phyloP scores from a whole-genome alignment of 768 basidiomycete genomes.

The Naganishia onofrii region DNA sequence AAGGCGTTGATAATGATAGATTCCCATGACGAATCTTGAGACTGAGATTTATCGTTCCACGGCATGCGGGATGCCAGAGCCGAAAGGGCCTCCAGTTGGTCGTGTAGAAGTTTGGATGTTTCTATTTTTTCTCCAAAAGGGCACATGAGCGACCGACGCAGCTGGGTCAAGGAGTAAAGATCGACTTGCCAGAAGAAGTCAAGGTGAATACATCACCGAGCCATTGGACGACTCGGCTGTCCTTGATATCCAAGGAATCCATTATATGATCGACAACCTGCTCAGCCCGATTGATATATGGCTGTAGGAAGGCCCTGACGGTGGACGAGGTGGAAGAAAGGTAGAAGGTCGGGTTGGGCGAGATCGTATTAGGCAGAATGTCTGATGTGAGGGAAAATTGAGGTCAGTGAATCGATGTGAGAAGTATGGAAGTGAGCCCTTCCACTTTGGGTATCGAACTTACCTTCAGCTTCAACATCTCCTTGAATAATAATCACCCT shows the following conservation, averaged over 20 bases:
- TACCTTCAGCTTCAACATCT: slow-evolving; percentile 41
- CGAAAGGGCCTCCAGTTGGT: slow-evolving; percentile 44
- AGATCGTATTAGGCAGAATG: slow-evolving; percentile 39
- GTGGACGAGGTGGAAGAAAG: slow-evolving; percentile 36
- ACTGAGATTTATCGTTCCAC: slow-evolving; percentile 36
- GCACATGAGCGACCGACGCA: neutral
- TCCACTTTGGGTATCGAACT: neutral
- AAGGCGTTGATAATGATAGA: slow-evolving; percentile 46
- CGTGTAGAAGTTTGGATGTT: slow-evolving; percentile 41
- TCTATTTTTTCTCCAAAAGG: slow-evolving; percentile 33
- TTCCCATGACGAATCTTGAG: slow-evolving; percentile 38
- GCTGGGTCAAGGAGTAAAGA: no score
- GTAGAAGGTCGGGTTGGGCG: slow-evolving; percentile 45
- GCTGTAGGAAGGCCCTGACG: slow-evolving; percentile 38
- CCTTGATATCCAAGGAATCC: slow-evolving; percentile 36
- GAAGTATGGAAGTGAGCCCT: neutral
- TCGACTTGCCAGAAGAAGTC: slow-evolving; percentile 44
- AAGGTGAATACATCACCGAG: slow-evolving; percentile 46
- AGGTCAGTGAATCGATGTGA: neutral
- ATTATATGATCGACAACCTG: slow-evolving; percentile 39
- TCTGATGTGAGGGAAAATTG: slow-evolving; percentile 26
- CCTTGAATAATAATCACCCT: slow-evolving; percentile 47
- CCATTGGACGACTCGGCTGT: slow-evolving; percentile 20
- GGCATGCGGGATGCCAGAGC: slow-evolving; percentile 45
- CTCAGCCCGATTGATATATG: slow-evolving; percentile 44